Base-by-base conservation (phyloP, 805 yeast species). In the Pichia phayaonensis region DNA sequence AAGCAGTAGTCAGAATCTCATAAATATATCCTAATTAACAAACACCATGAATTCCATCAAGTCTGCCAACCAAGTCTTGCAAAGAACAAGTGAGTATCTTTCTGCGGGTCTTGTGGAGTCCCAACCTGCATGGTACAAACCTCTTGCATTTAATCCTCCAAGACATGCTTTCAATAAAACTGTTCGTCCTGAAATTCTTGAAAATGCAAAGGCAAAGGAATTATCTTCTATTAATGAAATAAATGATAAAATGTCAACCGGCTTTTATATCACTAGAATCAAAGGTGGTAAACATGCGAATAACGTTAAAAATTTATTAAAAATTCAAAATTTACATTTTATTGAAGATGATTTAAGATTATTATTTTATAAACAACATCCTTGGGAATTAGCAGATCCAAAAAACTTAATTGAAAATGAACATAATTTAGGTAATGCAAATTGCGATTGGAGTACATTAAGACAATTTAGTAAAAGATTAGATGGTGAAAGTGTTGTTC, bases 301-400 rank as follows among this genome's bases (percentile, higher is more conserved):
- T 47, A 70, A 69, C 44, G 42, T 46, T 12, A 23, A 24, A 10
- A 72, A 72, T 50, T 70, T 83, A 16, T 72, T 74, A 58, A 69
- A 73, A 56, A 74, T 84, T 12, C 78, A 79, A 41, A 74, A 75
- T 55, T 69, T 86, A 61, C 66, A 65, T 50, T 84, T 76, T 57
- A 65, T 80, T 48, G 94, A 92, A 67, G 99, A 94, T 68, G 81
- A 84, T 59, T 69, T 94, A 58, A 80, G 99, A 71, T 74, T 78
- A 44, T 72, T 86, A 23, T 94, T 94, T 62, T 92, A 84, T 67
- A 81, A 81, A 52, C 97, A 90, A 64, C 99, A 94, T 68, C 99
- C 99, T 8, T 94, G 99, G 99, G 99, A 94, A 69, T 72, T 90
- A 48, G 88, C 98, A 1, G 79, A 95, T 58, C 97, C 98, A 15